These are phyloP conservation scores for Raffaelea arxii DNA, from an alignment of 2,329 filamentous ascomycete species.

Conservation along the genomic window DNA sequence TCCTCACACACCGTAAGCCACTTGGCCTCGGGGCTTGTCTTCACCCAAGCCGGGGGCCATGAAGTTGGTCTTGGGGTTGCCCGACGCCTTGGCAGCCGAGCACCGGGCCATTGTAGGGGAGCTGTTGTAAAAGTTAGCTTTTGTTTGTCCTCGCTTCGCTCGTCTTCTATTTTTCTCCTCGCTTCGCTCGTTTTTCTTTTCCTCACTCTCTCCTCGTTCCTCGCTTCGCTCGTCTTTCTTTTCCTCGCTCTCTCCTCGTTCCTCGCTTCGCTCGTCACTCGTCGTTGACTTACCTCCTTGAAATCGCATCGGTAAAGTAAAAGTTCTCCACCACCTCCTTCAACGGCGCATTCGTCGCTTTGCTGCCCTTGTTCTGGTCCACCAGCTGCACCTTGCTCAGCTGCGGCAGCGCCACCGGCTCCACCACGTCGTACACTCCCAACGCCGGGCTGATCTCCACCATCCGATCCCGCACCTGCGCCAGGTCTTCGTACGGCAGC, in stretches of 20 bases:
- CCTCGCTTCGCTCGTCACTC: no score
- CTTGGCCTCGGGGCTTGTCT: constrained; percentile 51
- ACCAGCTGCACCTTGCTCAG: constrained; percentile 92
- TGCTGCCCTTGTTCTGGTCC: constrained; percentile 87
- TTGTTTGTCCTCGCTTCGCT: no score
- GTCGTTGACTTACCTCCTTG: constrained; percentile 69
- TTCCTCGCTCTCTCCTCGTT: no score
- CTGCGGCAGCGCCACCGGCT: constrained; percentile 62
- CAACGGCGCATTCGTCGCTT: constrained; percentile 61
- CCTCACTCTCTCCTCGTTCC: no score
- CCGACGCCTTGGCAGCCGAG: constrained; percentile 80
- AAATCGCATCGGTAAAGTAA: constrained; percentile 96
- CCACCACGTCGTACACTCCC: constrained; percentile 81
- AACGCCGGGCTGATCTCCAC: constrained; percentile 87
- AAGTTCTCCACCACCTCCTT: constrained; percentile 90
- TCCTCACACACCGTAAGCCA: constrained; percentile 46
- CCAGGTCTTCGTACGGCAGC: constrained; percentile 88
- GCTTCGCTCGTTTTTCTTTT: no score
- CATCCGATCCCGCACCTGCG: constrained; percentile 85
- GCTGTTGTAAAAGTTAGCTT: constrained; percentile 35
- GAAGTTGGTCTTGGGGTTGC: constrained; percentile 68
- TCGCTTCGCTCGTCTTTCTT: no score
- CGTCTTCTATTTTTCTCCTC: no score
- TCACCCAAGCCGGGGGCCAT: constrained; percentile 63
- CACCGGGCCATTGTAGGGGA: constrained; percentile 98